Conservation (phyloP, 2,329 filamentous ascomycete genomes). For the Atkinsonella hypoxylon region DNA sequence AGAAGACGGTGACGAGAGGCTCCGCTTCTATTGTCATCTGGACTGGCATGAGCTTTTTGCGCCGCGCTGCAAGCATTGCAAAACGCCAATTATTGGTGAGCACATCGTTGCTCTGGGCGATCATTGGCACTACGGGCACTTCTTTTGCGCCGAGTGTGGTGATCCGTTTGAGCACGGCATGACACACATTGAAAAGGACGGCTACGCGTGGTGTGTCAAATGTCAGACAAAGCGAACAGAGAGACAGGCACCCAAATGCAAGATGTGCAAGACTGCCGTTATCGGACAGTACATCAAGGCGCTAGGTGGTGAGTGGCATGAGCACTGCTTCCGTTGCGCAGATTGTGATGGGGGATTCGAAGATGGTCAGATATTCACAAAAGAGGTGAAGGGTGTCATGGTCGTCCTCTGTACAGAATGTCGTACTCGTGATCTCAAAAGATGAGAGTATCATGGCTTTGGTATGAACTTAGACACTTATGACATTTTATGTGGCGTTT, state of each 20-base stretch:
- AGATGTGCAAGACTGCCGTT: slow-evolving; percentile 71
- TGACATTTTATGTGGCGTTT: neutral
- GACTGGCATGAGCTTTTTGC: slow-evolving; percentile 95
- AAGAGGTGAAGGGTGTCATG: slow-evolving; percentile 35
- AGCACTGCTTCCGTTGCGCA: slow-evolving; percentile 76
- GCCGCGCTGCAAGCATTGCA: slow-evolving; percentile 89
- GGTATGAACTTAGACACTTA: neutral
- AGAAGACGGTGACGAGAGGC: slow-evolving; percentile 59
- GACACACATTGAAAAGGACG: slow-evolving; percentile 83
- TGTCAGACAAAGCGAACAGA: slow-evolving; percentile 91
- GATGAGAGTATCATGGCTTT: slow-evolving; percentile 14
- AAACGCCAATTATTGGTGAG: slow-evolving; percentile 90
- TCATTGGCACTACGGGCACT: slow-evolving; percentile 97
- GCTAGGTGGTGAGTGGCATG: slow-evolving; percentile 87
- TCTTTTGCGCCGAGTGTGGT: slow-evolving; percentile 97
- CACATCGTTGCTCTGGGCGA: slow-evolving; percentile 85
- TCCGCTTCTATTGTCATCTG: slow-evolving; percentile 94
- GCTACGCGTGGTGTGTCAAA: slow-evolving; percentile 89
- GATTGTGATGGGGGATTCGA: slow-evolving; percentile 48
- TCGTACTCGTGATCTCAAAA: slow-evolving; percentile 48
- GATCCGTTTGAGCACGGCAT: slow-evolving; percentile 72
- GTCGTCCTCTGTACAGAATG: slow-evolving; percentile 50
- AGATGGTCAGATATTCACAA: slow-evolving; percentile 54
- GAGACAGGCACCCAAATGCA: slow-evolving; percentile 77
- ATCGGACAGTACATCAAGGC: slow-evolving; percentile 85